These are phyloP conservation scores for Exophiala aquamarina DNA, from an alignment of 2,329 filamentous ascomycete genomes.

Conservation along the genomic window DNA sequence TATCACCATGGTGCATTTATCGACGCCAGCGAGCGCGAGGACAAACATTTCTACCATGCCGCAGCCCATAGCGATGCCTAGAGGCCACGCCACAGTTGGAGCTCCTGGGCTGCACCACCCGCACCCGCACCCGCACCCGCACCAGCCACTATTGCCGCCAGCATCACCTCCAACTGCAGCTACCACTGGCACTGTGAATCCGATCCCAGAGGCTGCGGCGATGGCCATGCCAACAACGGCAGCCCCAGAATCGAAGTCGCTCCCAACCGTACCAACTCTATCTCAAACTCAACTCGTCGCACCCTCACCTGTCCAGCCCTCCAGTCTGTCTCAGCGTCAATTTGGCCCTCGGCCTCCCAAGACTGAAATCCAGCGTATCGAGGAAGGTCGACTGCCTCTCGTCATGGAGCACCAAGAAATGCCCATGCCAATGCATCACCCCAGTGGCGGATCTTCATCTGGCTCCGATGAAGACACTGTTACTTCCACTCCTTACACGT, in stretches of 20 bases:
- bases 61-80: no score
- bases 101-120: no score
- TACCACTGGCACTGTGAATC: neutral
- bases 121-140: neutral
- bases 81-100: no score
- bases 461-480: constrained; percentile 40
- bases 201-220: neutral
- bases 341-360: constrained; percentile 16
- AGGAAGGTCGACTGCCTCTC: constrained; percentile 21
- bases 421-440: constrained; percentile 41
- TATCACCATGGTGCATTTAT: no score
- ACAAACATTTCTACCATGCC: no score
- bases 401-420: constrained; percentile 46
- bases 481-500: constrained; percentile 35
- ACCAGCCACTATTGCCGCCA: no score
- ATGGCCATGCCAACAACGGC: neutral
- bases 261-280: constrained; percentile 7
- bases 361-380: constrained; percentile 21
- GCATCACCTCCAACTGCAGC: no score
- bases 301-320: constrained; percentile 18
- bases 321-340: neutral
- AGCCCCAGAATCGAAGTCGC: constrained; percentile 9
- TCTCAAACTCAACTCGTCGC: constrained; percentile 16
- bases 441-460: constrained; percentile 38
- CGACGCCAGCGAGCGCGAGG: no score